Conservation (phyloP, 768 basidiomycete species). For the Pleurotus tuber-regium region DNA sequence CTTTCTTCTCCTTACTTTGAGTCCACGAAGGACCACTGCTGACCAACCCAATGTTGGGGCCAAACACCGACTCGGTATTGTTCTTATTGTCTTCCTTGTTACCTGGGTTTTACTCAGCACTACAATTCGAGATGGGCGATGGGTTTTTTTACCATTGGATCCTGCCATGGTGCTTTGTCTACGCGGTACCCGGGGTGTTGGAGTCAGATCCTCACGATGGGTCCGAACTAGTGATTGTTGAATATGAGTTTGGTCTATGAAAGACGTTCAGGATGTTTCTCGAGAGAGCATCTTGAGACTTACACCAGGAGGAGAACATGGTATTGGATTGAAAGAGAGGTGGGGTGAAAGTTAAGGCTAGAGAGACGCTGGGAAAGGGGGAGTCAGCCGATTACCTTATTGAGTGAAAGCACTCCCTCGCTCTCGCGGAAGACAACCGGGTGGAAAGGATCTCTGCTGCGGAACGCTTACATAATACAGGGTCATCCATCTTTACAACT, state of each 20-base stretch:
- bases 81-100: slow-evolving; percentile 45
- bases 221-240: not conserved
- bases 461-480: too few relatives aligned
- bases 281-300: not conserved
- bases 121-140: not conserved
- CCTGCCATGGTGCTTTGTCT: not conserved
- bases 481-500: too few relatives aligned
- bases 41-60: slow-evolving; percentile 84
- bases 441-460: too few relatives aligned
- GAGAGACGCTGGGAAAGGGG: too few relatives aligned
- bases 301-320: slow-evolving; percentile 9
- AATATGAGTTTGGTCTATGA: slow-evolving; percentile 7
- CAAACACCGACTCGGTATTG: slow-evolving; percentile 82
- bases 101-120: not conserved
- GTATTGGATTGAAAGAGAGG: not conserved
- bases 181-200: not conserved
- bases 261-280: not conserved
- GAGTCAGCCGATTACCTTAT: too few relatives aligned
- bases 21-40: slow-evolving; percentile 73
- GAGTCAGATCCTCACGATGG: not conserved
- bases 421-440: too few relatives aligned
- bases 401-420: too few relatives aligned
- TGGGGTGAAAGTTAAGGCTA: not conserved
- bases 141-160: not conserved
- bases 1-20: slow-evolving; percentile 56